Evolutionary conservation across 352 stramenopile species (phyloP), one percentile per base, ranked within the genome.

Genomic region (Phytophthora boehmeriae): DNA sequence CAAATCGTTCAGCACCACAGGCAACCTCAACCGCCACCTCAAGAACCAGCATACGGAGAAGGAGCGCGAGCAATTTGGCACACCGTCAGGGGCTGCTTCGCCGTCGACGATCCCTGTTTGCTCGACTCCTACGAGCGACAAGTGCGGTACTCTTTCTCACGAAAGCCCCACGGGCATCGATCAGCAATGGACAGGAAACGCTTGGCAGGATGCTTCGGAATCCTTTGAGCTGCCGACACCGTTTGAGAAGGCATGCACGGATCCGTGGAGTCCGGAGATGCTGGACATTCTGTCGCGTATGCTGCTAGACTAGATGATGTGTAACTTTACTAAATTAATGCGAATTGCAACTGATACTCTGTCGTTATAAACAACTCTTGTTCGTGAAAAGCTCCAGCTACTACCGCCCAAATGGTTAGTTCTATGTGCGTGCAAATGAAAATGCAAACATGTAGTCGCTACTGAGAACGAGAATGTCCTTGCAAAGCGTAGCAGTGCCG

Each of bases 1-100:
- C 42, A 84, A 84, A 56, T 73, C 72, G 27, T 84, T 84, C 36
- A 84, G 69, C 49, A 84, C 75, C 16, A 73, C 75, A 2, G 75
- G 75, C 44, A 84, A 81, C 62, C 69, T 84, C 35, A 79, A 76
- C 47, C 75, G 75, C 44, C 75, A 84, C 41, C 49, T 78, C 25
- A 79, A 80, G 58, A 81, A 75, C 56, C 72, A 81, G 27, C 70
- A 78, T 54, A 50, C 68, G 30, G 39, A 66, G n/a, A 36, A 66
- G 38, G 59, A 74, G 42, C 57, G 69, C 20, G 32, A 55, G 17
- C 25, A 66, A 28, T 63, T 63, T 53, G 22, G 14, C 3, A 71
- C 57, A 23, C 10, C 38, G 23, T 22, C 49, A 6, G 17, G 46
- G 5, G 45, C 57, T 8, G 34, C 50, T 8, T 65, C 64, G 1